phyloP scores from a whole-genome alignment of 2,329 filamentous ascomycete species.

The Coleophoma cylindrospora region DNA sequence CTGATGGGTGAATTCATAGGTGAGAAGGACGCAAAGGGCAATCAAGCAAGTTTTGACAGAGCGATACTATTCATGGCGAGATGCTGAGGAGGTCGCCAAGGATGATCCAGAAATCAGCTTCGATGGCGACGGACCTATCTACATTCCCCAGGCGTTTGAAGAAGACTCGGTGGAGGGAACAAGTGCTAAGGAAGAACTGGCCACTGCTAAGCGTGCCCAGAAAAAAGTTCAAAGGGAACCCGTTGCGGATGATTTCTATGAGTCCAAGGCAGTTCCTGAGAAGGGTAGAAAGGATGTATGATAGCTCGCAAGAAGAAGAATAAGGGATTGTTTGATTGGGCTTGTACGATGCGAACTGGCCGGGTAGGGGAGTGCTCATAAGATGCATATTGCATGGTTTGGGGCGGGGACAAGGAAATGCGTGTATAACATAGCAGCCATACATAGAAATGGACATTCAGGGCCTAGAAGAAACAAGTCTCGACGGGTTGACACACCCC shows the following conservation, averaged over 20 bases:
- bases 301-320: too few species aligned
- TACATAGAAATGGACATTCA: not conserved
- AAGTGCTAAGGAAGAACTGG: too few species aligned
- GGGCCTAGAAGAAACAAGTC: not conserved
- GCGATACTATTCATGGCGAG: conserved; percentile 82
- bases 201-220: too few species aligned
- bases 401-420: too few species aligned
- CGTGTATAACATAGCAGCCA: not conserved
- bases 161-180: conserved; percentile 6
- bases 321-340: not conserved
- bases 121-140: conserved; percentile 21
- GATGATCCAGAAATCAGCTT: conserved; percentile 60
- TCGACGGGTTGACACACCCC: not conserved
- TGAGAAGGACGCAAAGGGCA: conserved; percentile 69
- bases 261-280: too few species aligned
- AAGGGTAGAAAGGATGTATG: too few species aligned
- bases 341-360: not conserved
- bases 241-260: too few species aligned
- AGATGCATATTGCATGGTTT: too few species aligned
- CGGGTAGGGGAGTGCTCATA: not conserved
- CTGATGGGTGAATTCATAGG: conserved; percentile 40
- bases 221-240: too few species aligned
- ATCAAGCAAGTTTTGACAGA: conserved; percentile 87
- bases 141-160: conserved; percentile 19
- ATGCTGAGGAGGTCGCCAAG: conserved; percentile 62